Conservation (phyloP, 352 stramenopile genomes). For the Globisporangium spiculum region DNA sequence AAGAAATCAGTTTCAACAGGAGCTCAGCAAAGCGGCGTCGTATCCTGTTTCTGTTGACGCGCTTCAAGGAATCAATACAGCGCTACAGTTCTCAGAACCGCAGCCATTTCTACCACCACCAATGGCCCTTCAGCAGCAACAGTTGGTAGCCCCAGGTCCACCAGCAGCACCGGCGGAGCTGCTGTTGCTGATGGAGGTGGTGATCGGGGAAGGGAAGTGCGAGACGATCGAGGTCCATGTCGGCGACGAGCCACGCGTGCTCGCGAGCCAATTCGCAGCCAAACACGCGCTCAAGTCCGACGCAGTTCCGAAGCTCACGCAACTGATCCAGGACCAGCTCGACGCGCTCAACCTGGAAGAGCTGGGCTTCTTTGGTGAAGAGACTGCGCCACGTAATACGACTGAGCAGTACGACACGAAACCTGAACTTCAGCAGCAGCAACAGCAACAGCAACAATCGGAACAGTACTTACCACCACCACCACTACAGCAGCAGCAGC, state of each 20-base stretch:
- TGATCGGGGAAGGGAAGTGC: constrained; percentile 63
- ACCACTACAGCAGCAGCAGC: not conserved
- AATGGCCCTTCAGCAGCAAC: not conserved
- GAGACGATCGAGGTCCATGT: constrained; percentile 71
- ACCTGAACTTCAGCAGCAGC: not conserved
- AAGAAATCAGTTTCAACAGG: constrained; percentile 39
- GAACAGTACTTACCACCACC: not conserved
- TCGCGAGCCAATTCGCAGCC: constrained; percentile 49
- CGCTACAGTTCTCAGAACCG: not conserved
- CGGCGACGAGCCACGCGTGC: constrained; percentile 38
- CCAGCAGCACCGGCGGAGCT: constrained; percentile 33
- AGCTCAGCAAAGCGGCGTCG: constrained; percentile 17
- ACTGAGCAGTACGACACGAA: not conserved
- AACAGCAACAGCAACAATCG: not conserved
- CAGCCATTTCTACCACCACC: not conserved
- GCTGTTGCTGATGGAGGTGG: constrained; percentile 71
- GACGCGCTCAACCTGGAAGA: constrained; percentile 27
- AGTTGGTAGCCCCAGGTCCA: not conserved
- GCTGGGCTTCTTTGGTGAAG: not conserved
- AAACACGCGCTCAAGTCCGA: constrained; percentile 50
- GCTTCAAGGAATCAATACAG: not conserved
- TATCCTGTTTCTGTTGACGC: constrained; percentile 6
- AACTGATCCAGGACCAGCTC: constrained; percentile 63
- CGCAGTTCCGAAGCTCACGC: constrained; percentile 45
- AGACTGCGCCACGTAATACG: not conserved